Percentiles rank a stretch among this genome's conserved stretches.
phyloP scores from a whole-genome alignment of 2,329 filamentous ascomycete genomes.

The Mycosphaerella sp. region DNA sequence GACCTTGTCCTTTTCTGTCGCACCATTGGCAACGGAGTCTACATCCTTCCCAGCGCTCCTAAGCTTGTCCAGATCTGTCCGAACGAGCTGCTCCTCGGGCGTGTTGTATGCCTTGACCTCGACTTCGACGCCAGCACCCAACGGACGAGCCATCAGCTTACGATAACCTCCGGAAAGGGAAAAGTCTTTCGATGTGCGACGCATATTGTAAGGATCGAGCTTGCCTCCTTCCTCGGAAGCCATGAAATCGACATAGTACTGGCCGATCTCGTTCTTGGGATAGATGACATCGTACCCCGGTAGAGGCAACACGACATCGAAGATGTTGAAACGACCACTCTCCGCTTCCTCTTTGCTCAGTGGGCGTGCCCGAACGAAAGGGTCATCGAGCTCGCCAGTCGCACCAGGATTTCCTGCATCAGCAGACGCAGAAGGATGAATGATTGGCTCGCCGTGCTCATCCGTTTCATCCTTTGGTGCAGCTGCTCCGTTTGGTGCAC shows the following conservation, averaged over 20 bases:
- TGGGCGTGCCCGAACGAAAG: conserved; percentile 62
- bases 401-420: conserved; percentile 9
- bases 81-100: conserved; percentile 75
- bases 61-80: conserved; percentile 74
- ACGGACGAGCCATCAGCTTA: conserved; percentile 68
- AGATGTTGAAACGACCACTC: conserved; percentile 70
- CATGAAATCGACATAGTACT: conserved; percentile 86
- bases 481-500: conserved; percentile 30
- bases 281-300: conserved; percentile 88
- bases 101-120: conserved; percentile 64
- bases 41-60: conserved; percentile 18
- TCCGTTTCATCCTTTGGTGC: conserved; percentile 42
- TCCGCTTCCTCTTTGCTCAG: conserved; percentile 71
- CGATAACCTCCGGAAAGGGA: conserved; percentile 85
- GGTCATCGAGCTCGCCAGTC: conserved; percentile 49
- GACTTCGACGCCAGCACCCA: conserved; percentile 50
- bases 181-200: conserved; percentile 75
- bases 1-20: conserved; percentile 44
- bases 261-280: conserved; percentile 73
- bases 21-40: conserved; percentile 17
- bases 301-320: conserved; percentile 84
- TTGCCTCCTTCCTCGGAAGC: conserved; percentile 65
- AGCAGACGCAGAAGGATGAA: conserved; percentile 46
- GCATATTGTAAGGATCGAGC: conserved; percentile 81
- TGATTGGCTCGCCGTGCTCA: conserved; percentile 59